Conservation (phyloP, 2,329 filamentous ascomycete species). For the Macrophomina phaseolina region DNA sequence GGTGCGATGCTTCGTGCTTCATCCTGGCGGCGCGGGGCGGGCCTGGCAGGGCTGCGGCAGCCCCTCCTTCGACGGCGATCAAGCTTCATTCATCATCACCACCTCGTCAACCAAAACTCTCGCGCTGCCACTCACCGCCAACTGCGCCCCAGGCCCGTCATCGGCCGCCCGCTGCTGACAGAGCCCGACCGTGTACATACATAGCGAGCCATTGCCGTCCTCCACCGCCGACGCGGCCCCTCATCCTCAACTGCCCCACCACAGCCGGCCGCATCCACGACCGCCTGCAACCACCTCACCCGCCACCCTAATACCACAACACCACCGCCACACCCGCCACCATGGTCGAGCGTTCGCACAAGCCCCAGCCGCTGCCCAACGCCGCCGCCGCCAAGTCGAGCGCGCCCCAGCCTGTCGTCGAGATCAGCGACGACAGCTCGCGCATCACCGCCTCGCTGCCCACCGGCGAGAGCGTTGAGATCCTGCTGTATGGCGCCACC, state of each 20-base stretch:
- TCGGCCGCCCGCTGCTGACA: not conserved
- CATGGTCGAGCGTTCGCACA: slow-evolving; percentile 86
- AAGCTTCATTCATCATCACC: slow-evolving; percentile 10
- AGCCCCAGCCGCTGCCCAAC: slow-evolving; percentile 65
- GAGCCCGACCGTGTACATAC: slow-evolving; percentile 5
- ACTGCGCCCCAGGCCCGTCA: slow-evolving; percentile 3
- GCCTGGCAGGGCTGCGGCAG: slow-evolving; percentile 8
- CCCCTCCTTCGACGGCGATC: slow-evolving; percentile 24
- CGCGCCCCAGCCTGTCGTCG: slow-evolving; percentile 77
- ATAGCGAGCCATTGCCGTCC: not conserved
- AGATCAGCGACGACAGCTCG: slow-evolving; percentile 72
- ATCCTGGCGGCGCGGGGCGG: slow-evolving; percentile 19
- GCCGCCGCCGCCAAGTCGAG: slow-evolving; percentile 62
- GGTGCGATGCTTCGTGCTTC: slow-evolving; percentile 22
- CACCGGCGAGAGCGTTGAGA: slow-evolving; percentile 82
- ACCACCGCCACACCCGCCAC: not conserved
- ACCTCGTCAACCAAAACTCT: not conserved
- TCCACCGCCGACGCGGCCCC: not conserved
- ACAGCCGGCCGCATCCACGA: slow-evolving; percentile 8
- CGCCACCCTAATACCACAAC: not conserved
- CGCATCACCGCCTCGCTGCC: slow-evolving; percentile 81
- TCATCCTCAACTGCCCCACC: slow-evolving; percentile 19
- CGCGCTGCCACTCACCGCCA: slow-evolving; percentile 2
- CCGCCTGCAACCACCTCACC: not conserved
- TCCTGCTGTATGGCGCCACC: slow-evolving; percentile 90